These are phyloP conservation scores for Fusarium pseudograminearum DNA, from an alignment of 2,329 filamentous ascomycete genomes.

Conservation along the genomic window DNA sequence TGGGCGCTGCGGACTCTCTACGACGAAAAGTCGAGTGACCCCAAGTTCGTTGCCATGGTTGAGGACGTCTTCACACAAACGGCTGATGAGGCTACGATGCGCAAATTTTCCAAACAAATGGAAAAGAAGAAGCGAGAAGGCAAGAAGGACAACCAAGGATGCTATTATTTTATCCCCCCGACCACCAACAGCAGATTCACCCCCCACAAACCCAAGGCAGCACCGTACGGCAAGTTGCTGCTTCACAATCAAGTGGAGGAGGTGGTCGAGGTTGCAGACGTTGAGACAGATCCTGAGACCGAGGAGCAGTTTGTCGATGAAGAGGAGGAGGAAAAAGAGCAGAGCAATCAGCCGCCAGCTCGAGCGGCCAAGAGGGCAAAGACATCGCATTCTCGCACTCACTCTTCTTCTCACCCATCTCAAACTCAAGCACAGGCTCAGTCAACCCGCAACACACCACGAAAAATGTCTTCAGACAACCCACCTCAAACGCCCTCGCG, in stretches of 20 bases:
- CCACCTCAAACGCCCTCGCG: slow-evolving; percentile 53
- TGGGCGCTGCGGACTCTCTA: slow-evolving; percentile 71
- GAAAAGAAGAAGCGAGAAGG: slow-evolving; percentile 68
- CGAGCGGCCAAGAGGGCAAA: slow-evolving; percentile 56
- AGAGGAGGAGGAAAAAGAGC: slow-evolving; percentile 24
- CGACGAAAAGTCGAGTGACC: slow-evolving; percentile 66
- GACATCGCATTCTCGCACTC: slow-evolving; percentile 46
- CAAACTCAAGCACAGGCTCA: slow-evolving; percentile 23
- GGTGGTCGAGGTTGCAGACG: slow-evolving; percentile 29
- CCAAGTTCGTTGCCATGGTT: slow-evolving; percentile 67
- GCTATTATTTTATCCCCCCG: slow-evolving; percentile 66
- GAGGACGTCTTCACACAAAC: slow-evolving; percentile 69
- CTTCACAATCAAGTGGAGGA: slow-evolving; percentile 51
- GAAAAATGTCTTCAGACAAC: slow-evolving; percentile 45
- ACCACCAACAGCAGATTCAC: slow-evolving; percentile 58
- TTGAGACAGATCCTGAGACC: slow-evolving; percentile 13
- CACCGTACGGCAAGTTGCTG: slow-evolving; percentile 63
- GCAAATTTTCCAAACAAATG: slow-evolving; percentile 64
- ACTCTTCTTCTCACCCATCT: slow-evolving; percentile 35
- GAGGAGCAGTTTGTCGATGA: slow-evolving; percentile 22
- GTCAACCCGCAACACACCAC: slow-evolving; percentile 43
- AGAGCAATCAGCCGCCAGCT: slow-evolving; percentile 15
- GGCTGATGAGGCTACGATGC: slow-evolving; percentile 64
- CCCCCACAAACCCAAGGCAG: slow-evolving; percentile 60
- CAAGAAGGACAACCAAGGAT: slow-evolving; percentile 63